Base-by-base conservation (phyloP, 2,329 filamentous ascomycete genomes). In the Grosmannia penicillata region DNA sequence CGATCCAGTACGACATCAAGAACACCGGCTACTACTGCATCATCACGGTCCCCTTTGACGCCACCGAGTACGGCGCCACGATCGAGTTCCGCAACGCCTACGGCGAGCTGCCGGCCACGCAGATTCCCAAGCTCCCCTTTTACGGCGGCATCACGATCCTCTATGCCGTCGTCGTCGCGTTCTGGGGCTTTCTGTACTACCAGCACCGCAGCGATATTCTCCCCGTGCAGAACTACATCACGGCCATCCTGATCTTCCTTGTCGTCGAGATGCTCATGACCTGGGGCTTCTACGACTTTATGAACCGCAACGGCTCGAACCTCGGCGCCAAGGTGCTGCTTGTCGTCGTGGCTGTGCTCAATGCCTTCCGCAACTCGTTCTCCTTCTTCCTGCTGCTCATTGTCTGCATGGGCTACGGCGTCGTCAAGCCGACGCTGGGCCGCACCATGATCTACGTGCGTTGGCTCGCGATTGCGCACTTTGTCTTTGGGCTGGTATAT, bases 361-460 rank as follows among this genome's bases (percentile, higher is more conserved):
- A 94, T 54, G 91, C 91, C 6, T 87, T 79, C 40, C 75, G 91
- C 46, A 98, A 96, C 60, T 95, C 89, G 0, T 96, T 98, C 57
- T 95, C 89, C 0, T 98, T 98, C 67, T 98, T 98, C 67, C 67
- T 98, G 36, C 71, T 98, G 8, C 76, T 98, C 38, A 96, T 98
- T 48, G 91, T 98, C 24, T 98, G 91, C 59, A 98, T 98, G 91
- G 91, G 91, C 24, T 98, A 98, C 51, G 91, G 91, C 49, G 93
- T 98, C 19, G 93, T 98, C 48, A 96, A 96, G 62, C 82, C 80
- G 3, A 85, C 81, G 3, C 71, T 98, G 5, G 91, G 91, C 41
- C 82, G 80, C 52, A 87, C 86, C 11, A 98, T 98, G 91, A 75
- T 89, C 47, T 89, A 83, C 51, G 87, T 95, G 31, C 83, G 91